These are phyloP conservation scores for Fomitopsis pinicola DNA, from an alignment of 1,284 basidiomycete genomes.

Conservation along the genomic window DNA sequence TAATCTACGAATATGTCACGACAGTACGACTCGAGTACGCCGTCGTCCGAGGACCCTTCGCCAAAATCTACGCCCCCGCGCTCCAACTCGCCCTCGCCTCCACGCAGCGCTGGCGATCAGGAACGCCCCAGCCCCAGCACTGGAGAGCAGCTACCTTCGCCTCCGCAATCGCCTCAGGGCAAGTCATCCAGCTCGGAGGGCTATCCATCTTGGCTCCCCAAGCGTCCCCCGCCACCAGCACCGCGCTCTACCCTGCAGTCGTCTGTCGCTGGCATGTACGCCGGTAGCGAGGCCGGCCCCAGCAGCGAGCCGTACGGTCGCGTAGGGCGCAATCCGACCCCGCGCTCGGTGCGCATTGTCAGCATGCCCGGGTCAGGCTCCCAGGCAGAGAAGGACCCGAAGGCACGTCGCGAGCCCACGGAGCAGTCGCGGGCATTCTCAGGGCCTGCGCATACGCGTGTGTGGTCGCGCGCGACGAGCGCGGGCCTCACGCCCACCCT, in stretches of 20 bases:
- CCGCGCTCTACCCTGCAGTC: slow-evolving; percentile 69
- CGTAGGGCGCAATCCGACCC: slow-evolving; percentile 64
- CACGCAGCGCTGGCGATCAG: slow-evolving; percentile 15
- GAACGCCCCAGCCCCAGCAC: slow-evolving; percentile 20
- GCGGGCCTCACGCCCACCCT: slow-evolving; percentile 44
- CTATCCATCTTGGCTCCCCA: slow-evolving; percentile 79
- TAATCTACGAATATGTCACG: slow-evolving; percentile 31
- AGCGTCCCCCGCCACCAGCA: slow-evolving; percentile 68
- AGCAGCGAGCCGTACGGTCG: slow-evolving; percentile 39
- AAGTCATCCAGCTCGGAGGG: slow-evolving; percentile 48
- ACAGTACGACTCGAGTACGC: slow-evolving; percentile 24
- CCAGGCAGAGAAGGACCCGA: slow-evolving; percentile 29
- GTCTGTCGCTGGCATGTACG: slow-evolving; percentile 34
- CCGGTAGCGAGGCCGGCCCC: slow-evolving; percentile 32
- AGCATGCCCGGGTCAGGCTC: slow-evolving; percentile 49
- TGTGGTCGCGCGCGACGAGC: slow-evolving; percentile 60
- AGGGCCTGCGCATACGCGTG: slow-evolving; percentile 31
- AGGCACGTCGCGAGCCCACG: slow-evolving; percentile 41
- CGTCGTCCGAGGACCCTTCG: slow-evolving; percentile 19
- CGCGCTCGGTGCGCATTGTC: slow-evolving; percentile 74
- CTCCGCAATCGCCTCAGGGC: slow-evolving; percentile 24
- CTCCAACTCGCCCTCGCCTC: slow-evolving; percentile 20
- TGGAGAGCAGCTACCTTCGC: slow-evolving; percentile 18
- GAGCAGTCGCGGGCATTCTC: slow-evolving; percentile 46
- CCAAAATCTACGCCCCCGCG: slow-evolving; percentile 24